Percentiles rank a stretch among this genome's conserved stretches.
Evolutionary conservation across 306 rosid genomes (phyloP).

Genomic region (Malus asiatica): DNA sequence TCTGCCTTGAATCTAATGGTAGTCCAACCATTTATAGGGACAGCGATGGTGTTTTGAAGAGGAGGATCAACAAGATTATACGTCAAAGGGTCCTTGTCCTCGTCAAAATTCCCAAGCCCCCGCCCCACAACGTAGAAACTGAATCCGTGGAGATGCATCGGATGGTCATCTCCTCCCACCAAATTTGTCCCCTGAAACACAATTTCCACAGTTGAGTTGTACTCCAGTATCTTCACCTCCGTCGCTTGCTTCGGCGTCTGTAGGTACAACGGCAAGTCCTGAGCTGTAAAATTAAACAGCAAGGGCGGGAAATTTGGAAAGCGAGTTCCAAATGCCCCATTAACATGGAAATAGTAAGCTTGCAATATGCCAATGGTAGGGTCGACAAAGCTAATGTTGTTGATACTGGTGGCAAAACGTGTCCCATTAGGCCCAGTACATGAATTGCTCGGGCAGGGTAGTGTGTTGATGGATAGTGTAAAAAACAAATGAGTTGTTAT

Average conservation of each 20-base stretch:
- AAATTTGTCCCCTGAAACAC: conserved; percentile 27
- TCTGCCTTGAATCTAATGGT: conserved; percentile 23
- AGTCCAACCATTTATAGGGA: conserved; percentile 24
- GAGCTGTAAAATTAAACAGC: conserved; percentile 18
- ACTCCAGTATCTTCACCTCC: conserved; percentile 22
- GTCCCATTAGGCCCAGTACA: conserved; percentile 25
- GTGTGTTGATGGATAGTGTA: conserved; percentile 9
- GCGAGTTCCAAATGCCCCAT: conserved; percentile 7
- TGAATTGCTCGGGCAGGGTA: conserved; percentile 12
- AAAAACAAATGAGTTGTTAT: conserved; percentile 1
- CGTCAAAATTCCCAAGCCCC: conserved; percentile 25
- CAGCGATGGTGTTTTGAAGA: conserved; percentile 15
- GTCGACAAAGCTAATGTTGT: conserved; percentile 27
- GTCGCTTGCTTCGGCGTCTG: conserved; percentile 14
- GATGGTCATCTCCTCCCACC: conserved; percentile 24
- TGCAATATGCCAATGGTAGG: conserved; percentile 23
- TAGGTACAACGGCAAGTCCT: conserved; percentile 6
- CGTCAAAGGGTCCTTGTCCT: conserved; percentile 16
- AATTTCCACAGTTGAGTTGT: conserved; percentile 18
- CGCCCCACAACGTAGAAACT: conserved; percentile 21
- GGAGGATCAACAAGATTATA: conserved; percentile 32
- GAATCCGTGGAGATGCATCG: conserved; percentile 30
- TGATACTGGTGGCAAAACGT: conserved; percentile 12
- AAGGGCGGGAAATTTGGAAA: conserved; percentile 20
- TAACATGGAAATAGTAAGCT: conserved; percentile 14